Conservation (phyloP, 73 alveolate species). For the Symbiodinium natans region DNA sequence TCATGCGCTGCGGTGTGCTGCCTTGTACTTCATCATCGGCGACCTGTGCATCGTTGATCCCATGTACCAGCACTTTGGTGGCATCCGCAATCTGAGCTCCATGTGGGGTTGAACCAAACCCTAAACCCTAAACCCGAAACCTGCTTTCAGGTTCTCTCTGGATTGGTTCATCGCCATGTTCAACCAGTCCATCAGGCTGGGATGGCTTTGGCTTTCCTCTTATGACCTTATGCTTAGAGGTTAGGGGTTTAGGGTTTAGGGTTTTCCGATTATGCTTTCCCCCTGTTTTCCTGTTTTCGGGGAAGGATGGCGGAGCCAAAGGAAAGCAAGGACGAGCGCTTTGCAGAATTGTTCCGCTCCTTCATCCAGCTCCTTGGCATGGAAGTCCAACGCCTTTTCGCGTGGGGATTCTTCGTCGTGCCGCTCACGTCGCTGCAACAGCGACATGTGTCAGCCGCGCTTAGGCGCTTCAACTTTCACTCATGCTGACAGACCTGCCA, state of each 20-base stretch:
- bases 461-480: no score
- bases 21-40: slow-evolving; percentile 97
- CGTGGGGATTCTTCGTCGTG: no score
- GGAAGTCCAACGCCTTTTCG: slow-evolving; percentile 95
- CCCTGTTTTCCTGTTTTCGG: no score
- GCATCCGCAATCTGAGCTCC: background rate
- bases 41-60: slow-evolving; percentile 97
- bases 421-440: no score
- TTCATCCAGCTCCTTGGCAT: slow-evolving; percentile 95
- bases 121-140: background rate
- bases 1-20: slow-evolving; percentile 99
- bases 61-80: slow-evolving; percentile 97
- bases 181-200: slow-evolving; percentile 91
- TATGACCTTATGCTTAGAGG: no score
- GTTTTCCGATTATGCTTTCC: no score
- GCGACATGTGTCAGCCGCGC: no score
- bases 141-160: slow-evolving; percentile 96
- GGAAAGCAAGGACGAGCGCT: slow-evolving; percentile 92
- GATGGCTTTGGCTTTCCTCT: background rate
- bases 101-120: background rate
- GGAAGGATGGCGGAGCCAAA: slow-evolving; percentile 70
- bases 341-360: slow-evolving; percentile 71
- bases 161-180: slow-evolving; percentile 97
- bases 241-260: no score
- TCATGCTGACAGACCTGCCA: no score